These are phyloP conservation scores for Globisporangium iwayamae DNA, from an alignment of 352 stramenopile genomes.

Conservation along the genomic window DNA sequence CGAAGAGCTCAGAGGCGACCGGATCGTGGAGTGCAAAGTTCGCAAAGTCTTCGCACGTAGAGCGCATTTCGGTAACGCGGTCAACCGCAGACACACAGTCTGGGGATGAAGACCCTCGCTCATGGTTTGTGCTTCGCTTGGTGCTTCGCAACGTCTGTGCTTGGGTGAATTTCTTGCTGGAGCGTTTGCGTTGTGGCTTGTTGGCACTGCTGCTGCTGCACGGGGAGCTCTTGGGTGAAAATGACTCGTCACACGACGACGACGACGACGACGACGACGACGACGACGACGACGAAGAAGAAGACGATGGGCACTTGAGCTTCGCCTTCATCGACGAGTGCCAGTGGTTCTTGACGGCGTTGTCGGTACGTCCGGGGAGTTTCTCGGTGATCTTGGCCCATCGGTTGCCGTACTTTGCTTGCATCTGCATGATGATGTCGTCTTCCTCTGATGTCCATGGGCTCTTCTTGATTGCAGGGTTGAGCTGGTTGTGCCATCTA, in stretches of 20 bases:
- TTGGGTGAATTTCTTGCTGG: conserved; percentile 14
- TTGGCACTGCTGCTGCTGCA: background rate
- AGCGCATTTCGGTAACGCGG: background rate
- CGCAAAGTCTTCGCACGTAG: conserved; percentile 15
- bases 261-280: background rate
- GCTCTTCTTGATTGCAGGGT: conserved; percentile 73
- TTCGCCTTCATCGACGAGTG: conserved; percentile 81
- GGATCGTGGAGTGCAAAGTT: conserved; percentile 17
- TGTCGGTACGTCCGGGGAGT: conserved; percentile 94
- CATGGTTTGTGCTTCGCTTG: conserved; percentile 8
- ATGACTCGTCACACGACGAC: background rate
- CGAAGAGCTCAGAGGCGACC: conserved; percentile 12
- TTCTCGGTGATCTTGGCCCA: conserved; percentile 98
- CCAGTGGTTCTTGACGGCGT: conserved; percentile 98
- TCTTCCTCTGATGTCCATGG: conserved; percentile 86
- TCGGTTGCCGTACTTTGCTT: conserved; percentile 90
- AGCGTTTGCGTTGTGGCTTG: conserved; percentile 4
- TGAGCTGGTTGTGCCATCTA: conserved; percentile 86
- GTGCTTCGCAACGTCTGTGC: background rate
- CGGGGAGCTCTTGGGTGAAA: background rate
- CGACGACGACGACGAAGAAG: background rate
- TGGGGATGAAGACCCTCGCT: conserved; percentile 16
- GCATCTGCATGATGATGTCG: conserved; percentile 74
- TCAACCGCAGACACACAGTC: conserved; percentile 15
- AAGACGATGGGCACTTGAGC: conserved; percentile 23